These are phyloP conservation scores for Ascochyta rabiei DNA, from an alignment of 2,329 filamentous ascomycete species.

Conservation along the genomic window DNA sequence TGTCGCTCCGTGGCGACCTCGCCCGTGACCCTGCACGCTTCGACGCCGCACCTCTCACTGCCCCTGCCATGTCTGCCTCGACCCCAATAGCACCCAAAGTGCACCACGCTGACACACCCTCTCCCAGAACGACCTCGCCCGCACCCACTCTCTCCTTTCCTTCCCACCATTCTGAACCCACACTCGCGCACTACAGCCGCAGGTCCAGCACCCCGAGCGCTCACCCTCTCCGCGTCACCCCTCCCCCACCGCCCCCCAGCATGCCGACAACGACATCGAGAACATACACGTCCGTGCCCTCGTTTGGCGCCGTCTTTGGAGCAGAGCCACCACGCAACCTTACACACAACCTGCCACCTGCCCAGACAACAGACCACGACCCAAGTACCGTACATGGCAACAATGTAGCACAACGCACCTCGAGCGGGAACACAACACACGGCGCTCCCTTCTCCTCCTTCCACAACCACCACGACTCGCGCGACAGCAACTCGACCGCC, in stretches of 20 bases:
- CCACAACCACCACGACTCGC: slow-evolving; percentile 70
- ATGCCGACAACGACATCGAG: slow-evolving; percentile 47
- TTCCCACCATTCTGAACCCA: slow-evolving; percentile 36
- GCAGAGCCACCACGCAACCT: slow-evolving; percentile 57
- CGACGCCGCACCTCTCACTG: slow-evolving; percentile 14
- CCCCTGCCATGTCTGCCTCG: slow-evolving; percentile 34
- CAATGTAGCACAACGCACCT: slow-evolving; percentile 41
- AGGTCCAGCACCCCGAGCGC: slow-evolving; percentile 23
- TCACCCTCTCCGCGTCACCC: slow-evolving; percentile 22
- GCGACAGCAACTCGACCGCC: slow-evolving; percentile 79
- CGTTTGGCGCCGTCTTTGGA: slow-evolving; percentile 78
- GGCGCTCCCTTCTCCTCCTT: slow-evolving; percentile 49
- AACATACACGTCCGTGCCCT: slow-evolving; percentile 63
- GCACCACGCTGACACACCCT: slow-evolving; percentile 44
- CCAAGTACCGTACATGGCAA: slow-evolving; percentile 35
- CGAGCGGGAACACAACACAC: slow-evolving; percentile 43
- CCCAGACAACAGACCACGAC: slow-evolving; percentile 47
- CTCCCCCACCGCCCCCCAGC: slow-evolving; percentile 25
- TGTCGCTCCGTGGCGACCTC: not conserved
- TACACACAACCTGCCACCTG: slow-evolving; percentile 55
- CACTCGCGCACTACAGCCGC: slow-evolving; percentile 22
- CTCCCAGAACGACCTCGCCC: slow-evolving; percentile 45
- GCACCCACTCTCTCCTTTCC: slow-evolving; percentile 43
- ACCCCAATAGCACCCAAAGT: slow-evolving; percentile 15
- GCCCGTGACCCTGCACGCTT: slow-evolving; percentile 7